Percentiles rank a stretch among this genome's conserved stretches.
Conservation (phyloP, 768 basidiomycete genomes). For the Daedalea quercina region DNA sequence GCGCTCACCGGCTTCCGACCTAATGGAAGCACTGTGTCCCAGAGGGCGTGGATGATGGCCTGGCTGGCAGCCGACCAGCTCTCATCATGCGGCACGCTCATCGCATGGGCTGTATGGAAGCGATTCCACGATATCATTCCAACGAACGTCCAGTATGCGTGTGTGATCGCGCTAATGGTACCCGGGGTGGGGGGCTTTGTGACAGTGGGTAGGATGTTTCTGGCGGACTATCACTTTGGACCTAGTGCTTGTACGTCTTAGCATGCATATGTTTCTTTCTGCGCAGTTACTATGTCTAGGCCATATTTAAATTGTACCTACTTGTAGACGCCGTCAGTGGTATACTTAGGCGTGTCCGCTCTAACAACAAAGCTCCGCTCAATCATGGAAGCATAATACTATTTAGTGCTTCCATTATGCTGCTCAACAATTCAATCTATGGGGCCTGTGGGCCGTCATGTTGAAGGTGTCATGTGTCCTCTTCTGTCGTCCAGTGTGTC, state of each 20-base stretch:
- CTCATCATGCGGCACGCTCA: not conserved
- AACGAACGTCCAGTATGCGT: not conserved
- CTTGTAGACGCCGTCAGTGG: too few species aligned
- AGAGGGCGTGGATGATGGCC: slow-evolving; percentile 1
- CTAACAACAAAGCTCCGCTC: too few species aligned
- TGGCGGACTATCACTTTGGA: not conserved
- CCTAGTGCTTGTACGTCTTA: not conserved
- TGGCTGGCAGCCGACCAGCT: slow-evolving; percentile 1
- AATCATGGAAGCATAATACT: too few species aligned
- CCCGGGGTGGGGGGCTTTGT: not conserved
- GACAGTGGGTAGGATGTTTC: not conserved
- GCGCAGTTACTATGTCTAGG: too few species aligned
- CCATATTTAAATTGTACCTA: too few species aligned
- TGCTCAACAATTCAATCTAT: too few species aligned
- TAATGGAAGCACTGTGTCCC: not conserved
- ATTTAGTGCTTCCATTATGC: too few species aligned
- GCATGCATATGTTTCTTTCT: too few species aligned
- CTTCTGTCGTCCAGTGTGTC: too few species aligned
- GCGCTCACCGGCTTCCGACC: not conserved
- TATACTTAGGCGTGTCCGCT: too few species aligned
- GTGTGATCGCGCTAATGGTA: not conserved
- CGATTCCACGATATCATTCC: not conserved
- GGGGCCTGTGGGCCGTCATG: too few species aligned
- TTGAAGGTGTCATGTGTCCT: too few species aligned
- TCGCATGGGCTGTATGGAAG: not conserved